Evolutionary conservation across 495 filamentous ascomycete species (phyloP).

Genomic region (Neurospora discreta): DNA sequence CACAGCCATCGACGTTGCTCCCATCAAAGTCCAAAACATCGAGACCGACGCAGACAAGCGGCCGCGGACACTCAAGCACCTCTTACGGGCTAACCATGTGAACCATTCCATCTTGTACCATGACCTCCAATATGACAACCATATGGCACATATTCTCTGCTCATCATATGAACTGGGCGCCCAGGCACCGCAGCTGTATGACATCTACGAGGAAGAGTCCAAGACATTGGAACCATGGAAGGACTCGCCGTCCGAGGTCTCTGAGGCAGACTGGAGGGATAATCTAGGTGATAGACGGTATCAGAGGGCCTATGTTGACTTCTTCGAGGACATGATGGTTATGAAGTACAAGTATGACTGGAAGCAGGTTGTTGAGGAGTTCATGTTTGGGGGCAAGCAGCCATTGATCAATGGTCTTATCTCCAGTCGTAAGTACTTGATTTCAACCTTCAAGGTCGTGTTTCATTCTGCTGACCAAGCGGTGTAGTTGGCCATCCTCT

Average conservation of each 20-base stretch:
- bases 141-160: constrained; percentile 71
- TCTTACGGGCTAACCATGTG: constrained; percentile 81
- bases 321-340: constrained; percentile 81
- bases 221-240: constrained; percentile 68
- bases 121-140: constrained; percentile 72
- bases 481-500: constrained; percentile 68
- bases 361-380: constrained; percentile 65
- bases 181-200: constrained; percentile 54
- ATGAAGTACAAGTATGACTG: constrained; percentile 67
- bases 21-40: constrained; percentile 63
- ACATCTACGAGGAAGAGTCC: constrained; percentile 67
- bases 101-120: constrained; percentile 79
- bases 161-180: constrained; percentile 81
- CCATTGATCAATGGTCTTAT: constrained; percentile 72
- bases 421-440: constrained; percentile 52
- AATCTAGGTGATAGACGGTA: constrained; percentile 68
- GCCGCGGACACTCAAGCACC: constrained; percentile 74
- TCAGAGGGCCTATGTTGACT: constrained; percentile 82
- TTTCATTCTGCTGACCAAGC: constrained; percentile 1
- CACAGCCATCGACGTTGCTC: constrained; percentile 49
- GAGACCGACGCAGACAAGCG: constrained; percentile 70
- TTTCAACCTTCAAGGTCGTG: background rate
- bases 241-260: constrained; percentile 75
- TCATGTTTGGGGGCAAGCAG: constrained; percentile 60
- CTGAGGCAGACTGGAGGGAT: constrained; percentile 72